Evolutionary conservation across 176 grass and related monocot genomes (phyloP).

Genomic region (Alloteropsis semialata): DNA sequence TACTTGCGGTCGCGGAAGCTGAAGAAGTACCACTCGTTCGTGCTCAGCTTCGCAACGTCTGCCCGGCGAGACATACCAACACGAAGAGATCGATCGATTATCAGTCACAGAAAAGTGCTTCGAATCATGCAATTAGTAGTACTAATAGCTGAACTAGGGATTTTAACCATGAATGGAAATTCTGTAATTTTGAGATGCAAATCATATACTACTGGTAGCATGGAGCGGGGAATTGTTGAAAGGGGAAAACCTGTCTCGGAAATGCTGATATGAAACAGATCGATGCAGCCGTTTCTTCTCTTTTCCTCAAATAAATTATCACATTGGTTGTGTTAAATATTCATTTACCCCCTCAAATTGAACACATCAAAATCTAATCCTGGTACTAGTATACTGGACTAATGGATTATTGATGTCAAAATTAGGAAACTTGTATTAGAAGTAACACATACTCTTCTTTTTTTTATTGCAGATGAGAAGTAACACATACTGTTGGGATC

Average conservation of each 20-base stretch:
- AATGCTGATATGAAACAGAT: background rate
- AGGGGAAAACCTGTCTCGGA: background rate
- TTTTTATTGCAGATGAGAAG: no score
- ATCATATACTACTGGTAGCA: background rate
- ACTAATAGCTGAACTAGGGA: background rate
- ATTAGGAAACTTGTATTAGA: conserved; percentile 14
- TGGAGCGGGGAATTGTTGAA: background rate
- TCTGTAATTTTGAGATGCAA: background rate
- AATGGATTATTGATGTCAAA: background rate
- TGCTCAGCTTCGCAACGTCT: conserved; percentile 74
- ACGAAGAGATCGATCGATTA: background rate
- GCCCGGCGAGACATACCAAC: background rate
- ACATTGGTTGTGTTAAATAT: background rate
- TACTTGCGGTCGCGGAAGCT: conserved; percentile 90
- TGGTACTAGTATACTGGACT: background rate
- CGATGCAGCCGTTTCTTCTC: background rate
- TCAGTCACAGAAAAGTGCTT: background rate
- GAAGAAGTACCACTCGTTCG: conserved; percentile 93
- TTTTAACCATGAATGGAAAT: background rate
- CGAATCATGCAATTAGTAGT: background rate
- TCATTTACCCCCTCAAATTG: background rate
- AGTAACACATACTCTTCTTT: no score
- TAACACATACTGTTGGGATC: background rate
- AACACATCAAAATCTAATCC: background rate
- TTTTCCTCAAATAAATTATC: background rate